Evolutionary conservation across 2,329 filamentous ascomycete species (phyloP).

Genomic region (Beauveria rudraprayagi): DNA sequence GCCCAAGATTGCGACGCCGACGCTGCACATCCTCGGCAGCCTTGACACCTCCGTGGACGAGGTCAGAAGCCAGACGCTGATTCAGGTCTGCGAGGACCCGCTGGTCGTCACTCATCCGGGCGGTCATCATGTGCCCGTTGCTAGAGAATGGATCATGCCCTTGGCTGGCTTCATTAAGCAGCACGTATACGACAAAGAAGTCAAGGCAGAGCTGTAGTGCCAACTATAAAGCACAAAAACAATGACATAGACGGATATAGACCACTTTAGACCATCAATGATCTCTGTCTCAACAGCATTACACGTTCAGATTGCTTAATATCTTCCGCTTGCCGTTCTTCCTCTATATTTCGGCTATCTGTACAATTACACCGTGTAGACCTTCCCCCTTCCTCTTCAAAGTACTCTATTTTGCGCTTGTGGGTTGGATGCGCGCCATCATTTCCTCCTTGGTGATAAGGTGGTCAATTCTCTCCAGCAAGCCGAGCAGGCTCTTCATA

Average conservation of each 20-base stretch:
- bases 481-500: slow-evolving; percentile 85
- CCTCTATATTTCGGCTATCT: slow-evolving; percentile 5
- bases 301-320: not conserved
- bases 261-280: not conserved
- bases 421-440: slow-evolving; percentile 93
- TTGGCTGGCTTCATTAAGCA: slow-evolving; percentile 61
- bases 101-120: slow-evolving; percentile 66
- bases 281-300: not conserved
- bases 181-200: slow-evolving; percentile 22
- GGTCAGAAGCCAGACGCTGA: slow-evolving; percentile 55
- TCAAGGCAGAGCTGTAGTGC: slow-evolving; percentile 18
- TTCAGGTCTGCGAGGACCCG: slow-evolving; percentile 53
- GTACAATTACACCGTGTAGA: slow-evolving; percentile 8
- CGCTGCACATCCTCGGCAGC: slow-evolving; percentile 73
- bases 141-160: slow-evolving; percentile 71
- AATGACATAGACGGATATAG: slow-evolving; percentile 12
- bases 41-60: slow-evolving; percentile 88
- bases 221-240: not conserved
- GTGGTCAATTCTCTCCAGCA: slow-evolving; percentile 89
- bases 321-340: not conserved
- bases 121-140: slow-evolving; percentile 81
- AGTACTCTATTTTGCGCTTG: slow-evolving; percentile 27
- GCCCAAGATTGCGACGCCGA: slow-evolving; percentile 66
- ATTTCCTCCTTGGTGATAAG: slow-evolving; percentile 99
- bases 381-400: not conserved